Evolutionary conservation across 345 rosid genomes (phyloP).

Genomic region (Gossypium ekmanianum): DNA sequence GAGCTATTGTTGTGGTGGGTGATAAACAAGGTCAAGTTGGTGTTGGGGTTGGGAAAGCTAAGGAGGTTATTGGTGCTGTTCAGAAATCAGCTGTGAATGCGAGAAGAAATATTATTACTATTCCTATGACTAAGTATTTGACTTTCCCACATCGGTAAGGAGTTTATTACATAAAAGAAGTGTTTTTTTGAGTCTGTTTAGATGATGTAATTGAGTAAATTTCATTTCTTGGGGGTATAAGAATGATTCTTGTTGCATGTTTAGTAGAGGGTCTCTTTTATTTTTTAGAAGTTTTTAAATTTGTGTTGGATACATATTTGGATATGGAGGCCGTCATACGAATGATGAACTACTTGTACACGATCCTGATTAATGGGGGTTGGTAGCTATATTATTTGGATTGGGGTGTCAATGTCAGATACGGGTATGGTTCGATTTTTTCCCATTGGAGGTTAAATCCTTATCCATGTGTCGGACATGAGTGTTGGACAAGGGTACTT

Average conservation of each 20-base stretch:
- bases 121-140: constrained; percentile 80
- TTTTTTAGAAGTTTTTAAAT: no score
- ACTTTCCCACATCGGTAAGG: constrained; percentile 84
- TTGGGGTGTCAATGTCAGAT: no score
- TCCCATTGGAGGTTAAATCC: no score
- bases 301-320: background rate
- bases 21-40: constrained; percentile 81
- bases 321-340: no score
- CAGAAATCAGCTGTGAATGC: constrained; percentile 79
- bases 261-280: no score
- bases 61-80: constrained; percentile 70
- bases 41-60: constrained; percentile 87
- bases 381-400: no score
- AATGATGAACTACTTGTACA: no score
- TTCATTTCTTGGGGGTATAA: background rate
- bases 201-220: background rate
- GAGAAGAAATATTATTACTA: constrained; percentile 65
- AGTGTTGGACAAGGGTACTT: background rate
- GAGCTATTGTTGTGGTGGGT: constrained; percentile 83
- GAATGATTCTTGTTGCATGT: background rate
- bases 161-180: background rate
- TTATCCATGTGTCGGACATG: no score
- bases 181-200: background rate
- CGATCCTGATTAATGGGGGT: no score
- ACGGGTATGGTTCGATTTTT: no score